Percentiles rank a stretch among this genome's conserved stretches.
Conservation (phyloP, 768 basidiomycete genomes). For the Lenzites betulinus region DNA sequence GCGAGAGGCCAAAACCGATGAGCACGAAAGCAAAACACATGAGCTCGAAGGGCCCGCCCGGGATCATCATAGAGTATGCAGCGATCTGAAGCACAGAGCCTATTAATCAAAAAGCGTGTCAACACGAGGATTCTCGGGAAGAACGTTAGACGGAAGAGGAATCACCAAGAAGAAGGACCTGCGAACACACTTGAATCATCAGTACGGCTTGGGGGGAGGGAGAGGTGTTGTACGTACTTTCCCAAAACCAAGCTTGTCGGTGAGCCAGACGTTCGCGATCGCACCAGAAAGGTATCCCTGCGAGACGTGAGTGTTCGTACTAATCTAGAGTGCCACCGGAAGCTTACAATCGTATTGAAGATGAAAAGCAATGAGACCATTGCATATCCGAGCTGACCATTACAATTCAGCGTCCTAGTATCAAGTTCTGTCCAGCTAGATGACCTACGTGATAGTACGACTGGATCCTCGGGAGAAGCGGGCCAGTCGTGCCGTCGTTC, state of each 20-base stretch:
- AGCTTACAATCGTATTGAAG: conserved; percentile 43
- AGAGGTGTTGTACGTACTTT: conserved; percentile 35
- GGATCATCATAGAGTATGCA: conserved; percentile 53
- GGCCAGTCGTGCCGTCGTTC: conserved; percentile 77
- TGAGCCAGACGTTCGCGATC: conserved; percentile 47
- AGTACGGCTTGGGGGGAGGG: background rate
- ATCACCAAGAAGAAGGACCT: conserved; percentile 10
- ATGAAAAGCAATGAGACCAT: conserved; percentile 66
- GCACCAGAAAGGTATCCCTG: conserved; percentile 55
- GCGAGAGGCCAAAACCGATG: conserved; percentile 49
- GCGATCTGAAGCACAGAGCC: conserved; percentile 56
- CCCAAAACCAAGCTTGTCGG: conserved; percentile 50
- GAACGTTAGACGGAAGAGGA: no score
- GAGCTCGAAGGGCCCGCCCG: conserved; percentile 63
- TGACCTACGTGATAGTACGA: conserved; percentile 45
- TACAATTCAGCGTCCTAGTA: background rate
- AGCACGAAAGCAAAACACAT: conserved; percentile 53
- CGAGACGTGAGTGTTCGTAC: background rate
- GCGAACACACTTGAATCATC: background rate
- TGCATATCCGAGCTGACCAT: conserved; percentile 46
- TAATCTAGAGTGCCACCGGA: background rate
- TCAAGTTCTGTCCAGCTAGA: no score
- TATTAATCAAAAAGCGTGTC: conserved; percentile 18
- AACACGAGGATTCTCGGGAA: background rate
- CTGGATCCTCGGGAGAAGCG: conserved; percentile 74